These are phyloP conservation scores for Balakata baccata DNA, from an alignment of 345 rosid species.

Conservation along the genomic window DNA sequence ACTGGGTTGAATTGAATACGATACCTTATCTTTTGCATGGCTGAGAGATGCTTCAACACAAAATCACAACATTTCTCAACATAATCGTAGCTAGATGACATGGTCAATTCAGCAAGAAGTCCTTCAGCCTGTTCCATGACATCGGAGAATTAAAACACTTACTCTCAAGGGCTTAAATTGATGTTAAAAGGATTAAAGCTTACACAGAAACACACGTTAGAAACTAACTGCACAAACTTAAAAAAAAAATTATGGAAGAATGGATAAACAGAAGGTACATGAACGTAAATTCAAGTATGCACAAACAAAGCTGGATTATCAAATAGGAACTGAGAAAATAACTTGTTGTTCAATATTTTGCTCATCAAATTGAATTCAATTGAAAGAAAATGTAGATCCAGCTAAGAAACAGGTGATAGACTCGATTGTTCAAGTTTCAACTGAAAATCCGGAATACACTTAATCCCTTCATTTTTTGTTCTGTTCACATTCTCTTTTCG, in stretches of 20 bases:
- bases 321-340: not conserved
- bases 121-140: conserved; percentile 68
- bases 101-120: conserved; percentile 59
- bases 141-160: conserved; percentile 9
- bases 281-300: not conserved
- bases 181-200: not conserved
- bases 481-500: not conserved
- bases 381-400: not conserved
- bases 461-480: not conserved
- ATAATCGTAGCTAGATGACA: conserved; percentile 66
- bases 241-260: not conserved
- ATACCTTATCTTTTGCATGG: conserved; percentile 70
- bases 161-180: conserved; percentile 10
- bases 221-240: not conserved
- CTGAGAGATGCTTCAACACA: conserved; percentile 56
- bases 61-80: conserved; percentile 64
- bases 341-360: not conserved
- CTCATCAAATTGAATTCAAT: not conserved
- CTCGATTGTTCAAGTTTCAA: not conserved
- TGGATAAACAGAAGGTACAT: not conserved
- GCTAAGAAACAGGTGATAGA: not conserved
- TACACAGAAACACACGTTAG: not conserved
- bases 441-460: not conserved
- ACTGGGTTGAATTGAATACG: not conserved
- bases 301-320: not conserved